phyloP scores from a whole-genome alignment of 179 eudicot species.

The Dionaea muscipula region DNA sequence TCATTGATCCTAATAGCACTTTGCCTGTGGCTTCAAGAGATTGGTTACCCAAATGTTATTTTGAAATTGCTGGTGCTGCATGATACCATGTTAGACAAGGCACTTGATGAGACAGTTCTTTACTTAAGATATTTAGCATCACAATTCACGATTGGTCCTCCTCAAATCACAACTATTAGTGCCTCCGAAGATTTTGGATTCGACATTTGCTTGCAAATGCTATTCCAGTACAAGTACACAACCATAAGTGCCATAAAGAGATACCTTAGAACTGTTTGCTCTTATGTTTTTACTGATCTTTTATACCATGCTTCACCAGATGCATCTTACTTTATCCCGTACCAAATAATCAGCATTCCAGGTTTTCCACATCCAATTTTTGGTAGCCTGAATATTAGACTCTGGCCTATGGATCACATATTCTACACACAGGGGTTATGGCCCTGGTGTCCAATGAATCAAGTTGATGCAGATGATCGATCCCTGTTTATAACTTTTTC shows the following conservation, averaged over 20 bases:
- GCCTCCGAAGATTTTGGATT: not conserved
- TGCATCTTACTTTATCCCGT: not conserved
- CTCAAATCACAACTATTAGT: not conserved
- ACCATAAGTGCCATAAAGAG: slow-evolving; percentile 13
- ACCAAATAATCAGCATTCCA: slow-evolving; percentile 2
- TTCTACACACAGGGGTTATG: not conserved
- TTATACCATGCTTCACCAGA: not conserved
- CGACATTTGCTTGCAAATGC: slow-evolving; percentile 7
- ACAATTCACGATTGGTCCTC: not conserved
- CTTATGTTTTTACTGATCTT: slow-evolving; percentile 14
- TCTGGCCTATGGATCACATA: slow-evolving; percentile 3
- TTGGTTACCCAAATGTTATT: not conserved
- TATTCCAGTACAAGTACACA: slow-evolving; percentile 9
- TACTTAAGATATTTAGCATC: not conserved
- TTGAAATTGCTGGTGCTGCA: not conserved
- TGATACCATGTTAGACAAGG: not conserved
- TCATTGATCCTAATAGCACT: not conserved
- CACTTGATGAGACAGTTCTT: not conserved
- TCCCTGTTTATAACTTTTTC: slow-evolving; percentile 22
- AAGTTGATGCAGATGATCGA: slow-evolving; percentile 14
- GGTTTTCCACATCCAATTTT: slow-evolving; percentile 22
- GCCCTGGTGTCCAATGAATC: not conserved
- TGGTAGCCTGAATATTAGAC: slow-evolving; percentile 5
- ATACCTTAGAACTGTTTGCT: slow-evolving; percentile 9
- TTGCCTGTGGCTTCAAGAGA: not conserved